Evolutionary conservation across 2,329 filamentous ascomycete genomes (phyloP).

Genomic region (Capronia epimyces): DNA sequence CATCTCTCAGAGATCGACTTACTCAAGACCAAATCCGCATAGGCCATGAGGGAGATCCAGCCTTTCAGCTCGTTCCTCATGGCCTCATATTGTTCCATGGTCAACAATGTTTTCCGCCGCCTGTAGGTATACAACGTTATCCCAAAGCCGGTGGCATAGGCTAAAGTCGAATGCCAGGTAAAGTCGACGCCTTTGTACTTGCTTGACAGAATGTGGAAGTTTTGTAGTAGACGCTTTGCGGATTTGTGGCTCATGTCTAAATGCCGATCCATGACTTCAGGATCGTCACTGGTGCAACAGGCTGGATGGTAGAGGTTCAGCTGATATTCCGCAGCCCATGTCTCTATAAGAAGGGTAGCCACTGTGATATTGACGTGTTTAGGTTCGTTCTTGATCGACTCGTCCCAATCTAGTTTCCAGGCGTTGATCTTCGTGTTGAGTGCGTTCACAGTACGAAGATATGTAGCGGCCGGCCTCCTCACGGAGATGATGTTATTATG

Average conservation of each 20-base stretch:
- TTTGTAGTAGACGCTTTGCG: constrained; percentile 30
- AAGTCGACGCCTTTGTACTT: constrained; percentile 30
- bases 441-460: constrained; percentile 57
- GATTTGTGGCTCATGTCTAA: constrained; percentile 32
- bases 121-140: constrained; percentile 26
- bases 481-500: constrained; percentile 72
- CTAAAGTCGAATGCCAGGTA: constrained; percentile 28
- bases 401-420: constrained; percentile 61
- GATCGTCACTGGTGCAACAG: constrained; percentile 37
- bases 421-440: constrained; percentile 60
- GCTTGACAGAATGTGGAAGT: constrained; percentile 28
- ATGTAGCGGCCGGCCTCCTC: constrained; percentile 56
- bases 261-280: constrained; percentile 32
- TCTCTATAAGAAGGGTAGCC: constrained; percentile 46
- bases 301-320: constrained; percentile 51
- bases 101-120: constrained; percentile 15
- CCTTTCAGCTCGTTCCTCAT: constrained; percentile 29
- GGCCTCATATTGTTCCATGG: constrained; percentile 26
- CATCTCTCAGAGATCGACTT: background rate
- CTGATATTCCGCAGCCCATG: constrained; percentile 46
- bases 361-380: constrained; percentile 43
- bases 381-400: constrained; percentile 42
- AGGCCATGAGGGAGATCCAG: constrained; percentile 28
- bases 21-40: constrained; percentile 27
- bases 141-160: constrained; percentile 28